A percentile compares a stretch with the other conserved stretches of the same genome.
phyloP scores from a whole-genome alignment of 2,329 filamentous ascomycete genomes.

The Claviceps paspali region DNA sequence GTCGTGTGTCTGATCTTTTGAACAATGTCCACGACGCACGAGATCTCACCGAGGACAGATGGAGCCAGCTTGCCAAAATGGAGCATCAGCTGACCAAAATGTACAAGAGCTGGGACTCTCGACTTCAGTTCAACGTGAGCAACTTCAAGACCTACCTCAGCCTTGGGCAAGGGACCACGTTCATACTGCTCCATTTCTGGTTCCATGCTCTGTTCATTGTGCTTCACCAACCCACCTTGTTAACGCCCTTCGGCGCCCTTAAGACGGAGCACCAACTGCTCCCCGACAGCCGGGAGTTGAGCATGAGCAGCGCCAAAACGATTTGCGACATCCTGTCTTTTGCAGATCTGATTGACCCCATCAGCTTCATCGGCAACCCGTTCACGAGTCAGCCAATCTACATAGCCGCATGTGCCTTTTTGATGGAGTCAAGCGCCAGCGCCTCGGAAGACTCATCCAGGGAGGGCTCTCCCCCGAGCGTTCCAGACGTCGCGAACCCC shows the following conservation, averaged over 20 bases:
- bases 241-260: slow-evolving; percentile 55
- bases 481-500: slow-evolving; percentile 4
- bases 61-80: slow-evolving; percentile 59
- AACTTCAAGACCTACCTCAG: slow-evolving; percentile 80
- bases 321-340: slow-evolving; percentile 82
- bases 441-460: slow-evolving; percentile 46
- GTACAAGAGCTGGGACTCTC: slow-evolving; percentile 58
- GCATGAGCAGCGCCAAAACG: slow-evolving; percentile 82
- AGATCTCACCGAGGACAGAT: slow-evolving; percentile 60
- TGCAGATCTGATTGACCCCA: slow-evolving; percentile 70
- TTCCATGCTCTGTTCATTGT: slow-evolving; percentile 78
- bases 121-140: slow-evolving; percentile 66
- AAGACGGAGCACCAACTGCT: slow-evolving; percentile 53
- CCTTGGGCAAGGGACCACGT: slow-evolving; percentile 68
- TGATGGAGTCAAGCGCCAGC: slow-evolving; percentile 65
- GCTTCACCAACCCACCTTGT: slow-evolving; percentile 66
- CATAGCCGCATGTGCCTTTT: slow-evolving; percentile 75
- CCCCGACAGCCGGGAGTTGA: slow-evolving; percentile 64
- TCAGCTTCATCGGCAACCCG: slow-evolving; percentile 74
- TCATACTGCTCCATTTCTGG: slow-evolving; percentile 78
- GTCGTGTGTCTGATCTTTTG: slow-evolving; percentile 66
- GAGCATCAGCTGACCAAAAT: slow-evolving; percentile 60
- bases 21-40: slow-evolving; percentile 64
- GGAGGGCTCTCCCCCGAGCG: slow-evolving; percentile 33
- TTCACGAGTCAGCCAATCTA: slow-evolving; percentile 88